Evolutionary conservation across 23 red algal genomes (phyloP), one percentile per base, ranked within the genome.

Genomic region (Pyropia yezoensis): DNA sequence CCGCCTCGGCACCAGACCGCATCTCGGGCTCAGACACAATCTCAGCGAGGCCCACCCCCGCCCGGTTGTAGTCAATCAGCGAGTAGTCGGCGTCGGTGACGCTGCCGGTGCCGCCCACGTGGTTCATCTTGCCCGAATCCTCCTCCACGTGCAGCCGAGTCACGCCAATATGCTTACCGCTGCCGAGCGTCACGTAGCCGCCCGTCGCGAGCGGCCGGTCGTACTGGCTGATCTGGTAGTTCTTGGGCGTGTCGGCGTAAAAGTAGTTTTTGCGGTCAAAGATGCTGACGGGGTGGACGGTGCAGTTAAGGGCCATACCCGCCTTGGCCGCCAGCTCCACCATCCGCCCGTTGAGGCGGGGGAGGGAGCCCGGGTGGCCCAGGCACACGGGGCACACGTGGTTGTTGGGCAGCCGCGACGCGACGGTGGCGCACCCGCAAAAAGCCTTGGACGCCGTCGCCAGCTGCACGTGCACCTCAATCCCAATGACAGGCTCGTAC

Each of bases 261-360:
- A 85, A 96, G 67, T 96, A 96, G 66, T 96, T 88, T 58, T 96
- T 96, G 45, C 91, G 68, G 65, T 96, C 91, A 54, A 89, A 89
- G 13, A 74, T 80, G 20, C 78, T 74, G 54, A 72, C 58, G 7
- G 27, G 11, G 22, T 84, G 39, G 39, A 96, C 77, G 16, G 65
- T 60, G 68, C 91, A 96, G 59, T 67, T 70, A 17, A 96, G 63
- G 3, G 91, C 81, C 62, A 96, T 64, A 15, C 71, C 82, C 6
- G 91, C 83, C 57, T 89, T 89, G 14, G 79, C 82, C 50, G 91
- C 82, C 34, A 96, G 70, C 62, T 96, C 77, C 26, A 96, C 74
- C 56, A 72, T 78, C 16, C 76, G 68, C 59, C 57, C 52, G 54
- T 96, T 96, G 23, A 89, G 63, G n/a, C 83, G 76, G 3, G 91